Evolutionary conservation across 768 basidiomycete species (phyloP), one percentile per base, ranked within the genome.

Genomic region (Phylloporus rhodoxanthus): DNA sequence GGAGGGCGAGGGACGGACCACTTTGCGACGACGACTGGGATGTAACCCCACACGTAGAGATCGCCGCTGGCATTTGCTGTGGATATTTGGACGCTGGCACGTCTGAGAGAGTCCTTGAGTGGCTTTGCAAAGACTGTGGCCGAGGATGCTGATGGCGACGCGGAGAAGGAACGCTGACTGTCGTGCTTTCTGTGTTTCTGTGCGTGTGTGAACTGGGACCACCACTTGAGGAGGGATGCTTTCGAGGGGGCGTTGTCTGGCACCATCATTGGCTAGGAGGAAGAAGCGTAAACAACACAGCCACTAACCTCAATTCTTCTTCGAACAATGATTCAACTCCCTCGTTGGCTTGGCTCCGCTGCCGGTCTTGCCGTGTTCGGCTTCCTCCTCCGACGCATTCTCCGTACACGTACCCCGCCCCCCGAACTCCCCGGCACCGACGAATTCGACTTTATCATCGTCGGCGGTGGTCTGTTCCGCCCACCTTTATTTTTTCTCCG

Each of bases 21-120:
- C 71, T 96, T 97, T 40, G 95, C 95, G 36, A 99, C 95, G 45
- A 97, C 93, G 36, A 97, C 91, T 8, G 95, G 95, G 43, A 99
- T 90, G 64, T 87, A 88, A 1, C 94, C 92, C 87, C 90, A 94
- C 5, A 92, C 86, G 64, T 88, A 90, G 15, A 91, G 75, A 56
- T 88, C 82, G 8, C 91, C 91, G 52, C 80, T 80, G 10, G 85
- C 75, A 51, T 86, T 87, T 6, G 89, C 84, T 13, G 93, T 95
- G 9, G 87, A 91, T 64, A 98, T 95, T 63, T 94, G 93, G 1
- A 96, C 95, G 59, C 81, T 87, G 14, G 95, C 95, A 66, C 86
- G 87, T 59, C 77, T 78, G 57, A 98, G 72, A 53, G 86, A 87
- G 62, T 94, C 89, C 58, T 79, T 78, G 60, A 97, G 79, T 2